phyloP scores from a whole-genome alignment of 2,329 filamentous ascomycete genomes.

The Diaporthe caulivora region DNA sequence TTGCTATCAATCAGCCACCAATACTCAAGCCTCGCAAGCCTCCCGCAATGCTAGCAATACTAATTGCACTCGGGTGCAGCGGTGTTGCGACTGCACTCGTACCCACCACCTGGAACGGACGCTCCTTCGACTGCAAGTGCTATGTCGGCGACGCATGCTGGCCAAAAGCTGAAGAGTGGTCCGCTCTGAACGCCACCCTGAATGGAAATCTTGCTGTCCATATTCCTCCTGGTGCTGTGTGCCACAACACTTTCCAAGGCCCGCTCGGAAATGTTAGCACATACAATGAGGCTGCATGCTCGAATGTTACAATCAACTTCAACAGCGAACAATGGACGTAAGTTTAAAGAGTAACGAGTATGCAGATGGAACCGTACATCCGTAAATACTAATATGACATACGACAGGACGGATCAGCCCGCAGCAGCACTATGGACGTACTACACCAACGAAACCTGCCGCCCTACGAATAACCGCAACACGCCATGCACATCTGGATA shows the following conservation, averaged over 20 bases:
- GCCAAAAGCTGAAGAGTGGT: constrained; percentile 46
- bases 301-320: constrained; percentile 47
- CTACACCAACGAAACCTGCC: constrained; percentile 57
- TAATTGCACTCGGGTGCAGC: background rate
- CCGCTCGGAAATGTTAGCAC: constrained; percentile 52
- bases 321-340: constrained; percentile 53
- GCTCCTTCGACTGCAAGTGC: constrained; percentile 49
- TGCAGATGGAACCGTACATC: rapidly evolving
- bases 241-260: constrained; percentile 54
- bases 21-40: rapidly evolving
- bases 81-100: background rate
- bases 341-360: constrained; percentile 38
- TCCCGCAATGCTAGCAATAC: background rate
- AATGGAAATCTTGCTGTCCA: constrained; percentile 50
- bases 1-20: too few relatives aligned
- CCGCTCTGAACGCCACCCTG: constrained; percentile 51
- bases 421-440: constrained; percentile 55
- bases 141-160: constrained; percentile 49
- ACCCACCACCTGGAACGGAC: constrained; percentile 43
- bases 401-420: constrained; percentile 40
- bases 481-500: constrained; percentile 54
- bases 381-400: background rate
- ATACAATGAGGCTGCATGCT: constrained; percentile 52
- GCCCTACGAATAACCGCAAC: constrained; percentile 49
- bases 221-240: constrained; percentile 49